phyloP scores from a whole-genome alignment of 208 protist genomes.

The Trypanosoma mega region DNA sequence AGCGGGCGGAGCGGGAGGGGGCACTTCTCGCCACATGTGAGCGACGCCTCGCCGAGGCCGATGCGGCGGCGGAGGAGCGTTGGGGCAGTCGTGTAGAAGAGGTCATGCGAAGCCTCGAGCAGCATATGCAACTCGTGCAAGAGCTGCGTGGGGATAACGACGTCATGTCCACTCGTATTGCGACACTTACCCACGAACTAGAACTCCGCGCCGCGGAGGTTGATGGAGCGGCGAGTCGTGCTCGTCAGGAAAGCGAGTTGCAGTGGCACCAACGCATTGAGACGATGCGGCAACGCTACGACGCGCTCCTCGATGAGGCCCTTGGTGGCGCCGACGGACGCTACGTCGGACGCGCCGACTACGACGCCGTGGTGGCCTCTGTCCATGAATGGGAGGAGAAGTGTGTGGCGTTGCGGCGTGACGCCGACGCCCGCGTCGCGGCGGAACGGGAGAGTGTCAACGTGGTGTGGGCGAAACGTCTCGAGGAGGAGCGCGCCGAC shows the following conservation, averaged over 20 bases:
- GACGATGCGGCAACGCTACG: constrained; percentile 37
- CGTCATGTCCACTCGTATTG: constrained; percentile 22
- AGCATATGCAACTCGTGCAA: constrained; percentile 21
- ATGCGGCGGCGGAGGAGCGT: constrained; percentile 32
- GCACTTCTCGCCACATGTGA: constrained; percentile 26
- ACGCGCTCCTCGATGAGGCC: constrained; percentile 31
- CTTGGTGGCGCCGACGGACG: constrained; percentile 2
- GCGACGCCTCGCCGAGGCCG: constrained; percentile 16
- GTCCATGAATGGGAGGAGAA: constrained; percentile 31
- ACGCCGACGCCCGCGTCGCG: constrained; percentile 11
- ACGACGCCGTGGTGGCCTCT: constrained; percentile 21
- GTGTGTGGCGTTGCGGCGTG: constrained; percentile 27
- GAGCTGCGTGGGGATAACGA: constrained; percentile 24
- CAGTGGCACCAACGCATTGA: constrained; percentile 30
- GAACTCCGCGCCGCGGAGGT: constrained; percentile 6
- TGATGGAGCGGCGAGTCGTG: constrained; percentile 19
- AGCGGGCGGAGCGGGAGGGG: constrained; percentile 18
- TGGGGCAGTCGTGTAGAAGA: constrained; percentile 22
- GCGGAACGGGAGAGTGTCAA: constrained; percentile 17
- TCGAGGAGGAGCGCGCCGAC: constrained; percentile 24
- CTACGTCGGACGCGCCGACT: constrained; percentile 19
- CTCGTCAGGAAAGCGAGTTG: constrained; percentile 20
- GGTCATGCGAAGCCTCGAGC: constrained; percentile 17
- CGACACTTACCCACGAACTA: constrained; percentile 1
- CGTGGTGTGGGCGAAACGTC: constrained; percentile 13